Evolutionary conservation across 2,329 filamentous ascomycete species (phyloP), one percentile per base, ranked within the genome.

Genomic region (Plenodomus biglobosus): DNA sequence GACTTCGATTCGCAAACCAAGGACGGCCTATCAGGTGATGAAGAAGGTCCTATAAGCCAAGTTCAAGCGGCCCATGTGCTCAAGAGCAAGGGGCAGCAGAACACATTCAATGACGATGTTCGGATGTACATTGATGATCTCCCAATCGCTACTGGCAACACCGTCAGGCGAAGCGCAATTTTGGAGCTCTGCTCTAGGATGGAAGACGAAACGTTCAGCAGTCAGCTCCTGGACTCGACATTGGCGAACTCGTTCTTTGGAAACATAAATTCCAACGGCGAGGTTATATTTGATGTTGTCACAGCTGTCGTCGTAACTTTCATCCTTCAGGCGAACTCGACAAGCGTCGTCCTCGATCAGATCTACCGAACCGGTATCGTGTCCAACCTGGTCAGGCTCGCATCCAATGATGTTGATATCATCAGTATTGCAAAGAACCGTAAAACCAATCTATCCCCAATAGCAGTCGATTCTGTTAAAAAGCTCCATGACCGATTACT

Each of bases 171-270:
- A 37, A 80, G 73, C 59, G 78, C 78, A 2, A 72, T 85, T 50
- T 68, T 82, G 34, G 80, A 84, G 44, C 68, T 85, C n/a, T 77
- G 78, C 42, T 69, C 66, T 20, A 83, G 80, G 55, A 70, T 85
- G 47, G 57, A 73, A 2, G 77, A 85, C 41, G 84, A 85, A 59
- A 76, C 76, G 1, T 91, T 88, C 59, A 75, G 83, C 21, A 77
- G 78, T 16, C 85, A 88, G 52, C 91, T 96, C 60, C 79, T 87
- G 17, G 85, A 91, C 52, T 85, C 90, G 56, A 83, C 84, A 6
- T 83, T 87, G 46, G 87, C 90, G 52, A 80, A 84, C 44, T 81
- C 81, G 22, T 76, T 96, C 15, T 81, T 90, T 43, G 77, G 81
- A 38, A 80, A 82, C 36, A 76, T 88, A 8, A 78, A 77, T 1